phyloP scores from a whole-genome alignment of 1,284 basidiomycete species.

The Neonothopanus nambi region DNA sequence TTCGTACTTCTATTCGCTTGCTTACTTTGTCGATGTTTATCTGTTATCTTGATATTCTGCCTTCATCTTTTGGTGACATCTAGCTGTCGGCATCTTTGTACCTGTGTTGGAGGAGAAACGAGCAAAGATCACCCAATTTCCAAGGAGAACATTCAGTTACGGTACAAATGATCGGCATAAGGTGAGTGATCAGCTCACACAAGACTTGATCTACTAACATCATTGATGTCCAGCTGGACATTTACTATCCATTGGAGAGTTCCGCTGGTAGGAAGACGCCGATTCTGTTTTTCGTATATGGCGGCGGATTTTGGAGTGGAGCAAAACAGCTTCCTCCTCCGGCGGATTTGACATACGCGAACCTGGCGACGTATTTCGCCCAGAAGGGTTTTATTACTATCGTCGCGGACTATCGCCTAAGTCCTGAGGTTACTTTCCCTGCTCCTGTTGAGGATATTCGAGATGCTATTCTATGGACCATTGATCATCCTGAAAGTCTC shows the following conservation, averaged over 20 bases:
- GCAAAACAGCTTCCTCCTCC: conserved; percentile 45
- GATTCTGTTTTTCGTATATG: conserved; percentile 63
- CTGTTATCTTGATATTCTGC: neutral
- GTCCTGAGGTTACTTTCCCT: conserved; percentile 54
- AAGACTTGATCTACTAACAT: neutral
- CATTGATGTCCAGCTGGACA: conserved; percentile 44
- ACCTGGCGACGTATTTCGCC: conserved; percentile 60
- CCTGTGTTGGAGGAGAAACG: conserved; percentile 43
- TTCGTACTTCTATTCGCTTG: neutral
- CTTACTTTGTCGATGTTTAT: neutral
- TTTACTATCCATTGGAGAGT: conserved; percentile 52
- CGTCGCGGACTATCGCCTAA: conserved; percentile 65
- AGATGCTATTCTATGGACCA: conserved; percentile 57
- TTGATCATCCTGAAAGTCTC: conserved; percentile 35
- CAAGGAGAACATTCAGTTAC: conserved; percentile 55
- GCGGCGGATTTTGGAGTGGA: conserved; percentile 59
- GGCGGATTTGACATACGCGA: conserved; percentile 50
- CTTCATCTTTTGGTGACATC: neutral
- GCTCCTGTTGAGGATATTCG: conserved; percentile 52
- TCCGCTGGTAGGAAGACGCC: conserved; percentile 38
- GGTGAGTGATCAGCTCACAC: conserved; percentile 31
- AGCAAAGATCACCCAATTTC: conserved; percentile 39
- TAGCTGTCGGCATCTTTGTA: conserved; percentile 46
- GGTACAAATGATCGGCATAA: conserved; percentile 53
- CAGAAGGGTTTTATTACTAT: conserved; percentile 56